These are phyloP conservation scores for Cercophora scortea DNA, from an alignment of 495 filamentous ascomycete genomes.

Conservation along the genomic window DNA sequence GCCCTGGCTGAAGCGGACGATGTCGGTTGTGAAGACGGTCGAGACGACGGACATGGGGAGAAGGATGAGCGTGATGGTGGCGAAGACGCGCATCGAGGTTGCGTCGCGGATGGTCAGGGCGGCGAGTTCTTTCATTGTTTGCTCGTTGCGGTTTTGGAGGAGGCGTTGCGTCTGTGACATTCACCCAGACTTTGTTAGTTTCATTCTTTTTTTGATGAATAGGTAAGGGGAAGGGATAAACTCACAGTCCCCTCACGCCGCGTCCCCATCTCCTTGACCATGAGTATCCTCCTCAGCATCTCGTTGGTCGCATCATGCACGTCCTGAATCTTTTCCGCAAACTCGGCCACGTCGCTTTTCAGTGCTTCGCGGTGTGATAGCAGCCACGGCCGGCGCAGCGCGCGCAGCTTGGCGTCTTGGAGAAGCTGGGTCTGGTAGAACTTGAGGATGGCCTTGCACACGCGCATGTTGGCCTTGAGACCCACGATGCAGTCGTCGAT, in stretches of 20 bases:
- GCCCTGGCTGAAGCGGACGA: slow-evolving; percentile 1
- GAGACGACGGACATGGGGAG: slow-evolving; percentile 7
- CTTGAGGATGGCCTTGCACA: neutral
- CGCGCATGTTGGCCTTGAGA: slow-evolving; percentile 2
- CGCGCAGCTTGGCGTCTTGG: no score
- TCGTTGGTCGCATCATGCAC: neutral
- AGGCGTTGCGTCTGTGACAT: neutral
- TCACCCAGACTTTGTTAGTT: no score
- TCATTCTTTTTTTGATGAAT: no score
- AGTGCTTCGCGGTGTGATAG: no score
- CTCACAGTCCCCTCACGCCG: neutral
- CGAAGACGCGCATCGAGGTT: neutral
- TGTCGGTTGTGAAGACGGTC: slow-evolving; percentile 8
- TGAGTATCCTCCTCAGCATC: neutral
- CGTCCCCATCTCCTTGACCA: neutral
- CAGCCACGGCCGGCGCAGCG: no score
- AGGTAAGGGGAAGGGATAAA: neutral
- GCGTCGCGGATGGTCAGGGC: slow-evolving; percentile 1
- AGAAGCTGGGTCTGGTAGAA: neutral
- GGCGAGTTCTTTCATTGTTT: neutral
- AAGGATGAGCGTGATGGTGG: slow-evolving; percentile 6
- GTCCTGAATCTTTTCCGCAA: neutral
- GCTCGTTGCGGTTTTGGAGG: slow-evolving; percentile 2
- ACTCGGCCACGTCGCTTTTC: neutral
- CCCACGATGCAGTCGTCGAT: slow-evolving; percentile 4